A percentile compares a stretch with the other conserved stretches of the same genome.
Evolutionary conservation across 2,329 filamentous ascomycete genomes (phyloP).

Genomic region (Epichloe gansuensis): DNA sequence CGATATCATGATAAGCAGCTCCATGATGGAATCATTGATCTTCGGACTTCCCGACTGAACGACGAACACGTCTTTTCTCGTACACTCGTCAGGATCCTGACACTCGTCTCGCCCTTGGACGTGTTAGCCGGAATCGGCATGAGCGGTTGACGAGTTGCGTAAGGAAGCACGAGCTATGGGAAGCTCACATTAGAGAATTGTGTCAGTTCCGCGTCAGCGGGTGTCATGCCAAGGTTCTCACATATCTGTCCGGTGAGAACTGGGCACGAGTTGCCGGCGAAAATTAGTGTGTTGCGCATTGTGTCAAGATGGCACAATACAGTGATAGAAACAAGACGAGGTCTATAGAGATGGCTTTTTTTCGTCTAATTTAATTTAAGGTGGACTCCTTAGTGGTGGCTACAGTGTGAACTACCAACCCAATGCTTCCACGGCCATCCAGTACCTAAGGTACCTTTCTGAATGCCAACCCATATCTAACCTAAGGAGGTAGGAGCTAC

Average conservation of each 20-base stretch:
- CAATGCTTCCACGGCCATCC: too few species aligned
- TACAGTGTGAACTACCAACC: not conserved
- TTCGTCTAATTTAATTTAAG: not conserved
- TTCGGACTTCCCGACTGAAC: slow-evolving; percentile 91
- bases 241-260: slow-evolving; percentile 54
- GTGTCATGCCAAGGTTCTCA: slow-evolving; percentile 53
- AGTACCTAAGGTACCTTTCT: too few species aligned
- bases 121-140: slow-evolving; percentile 10
- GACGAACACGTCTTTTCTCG: slow-evolving; percentile 97
- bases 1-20: slow-evolving; percentile 97
- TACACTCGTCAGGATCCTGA: slow-evolving; percentile 61
- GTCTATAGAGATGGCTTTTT: slow-evolving; percentile 11
- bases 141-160: not conserved
- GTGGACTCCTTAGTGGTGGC: not conserved
- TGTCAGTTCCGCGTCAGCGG: slow-evolving; percentile 52
- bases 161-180: slow-evolving; percentile 12
- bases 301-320: slow-evolving; percentile 10
- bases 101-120: slow-evolving; percentile 53
- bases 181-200: slow-evolving; percentile 58
- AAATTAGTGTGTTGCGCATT: slow-evolving; percentile 57
- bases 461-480: too few species aligned
- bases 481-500: not conserved
- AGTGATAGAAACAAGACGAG: slow-evolving; percentile 8
- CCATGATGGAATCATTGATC: slow-evolving; percentile 99
- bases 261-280: slow-evolving; percentile 56